Conservation (phyloP, 2,329 filamentous ascomycete genomes). For the Claviceps humidiphila region DNA sequence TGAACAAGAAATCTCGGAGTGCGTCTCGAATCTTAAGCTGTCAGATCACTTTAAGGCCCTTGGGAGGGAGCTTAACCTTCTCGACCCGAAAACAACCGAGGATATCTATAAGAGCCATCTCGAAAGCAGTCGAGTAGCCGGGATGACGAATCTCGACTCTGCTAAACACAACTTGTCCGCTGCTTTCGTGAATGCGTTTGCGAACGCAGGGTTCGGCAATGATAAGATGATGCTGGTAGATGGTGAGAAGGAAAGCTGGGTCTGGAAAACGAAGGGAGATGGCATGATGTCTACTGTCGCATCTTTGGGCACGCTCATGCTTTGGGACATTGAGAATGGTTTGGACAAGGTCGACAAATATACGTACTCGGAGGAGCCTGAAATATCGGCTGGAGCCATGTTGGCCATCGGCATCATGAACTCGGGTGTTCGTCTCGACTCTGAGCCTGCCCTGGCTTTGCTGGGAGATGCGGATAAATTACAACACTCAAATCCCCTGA, state of each 20-base stretch:
- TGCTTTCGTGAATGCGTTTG: conserved; percentile 92
- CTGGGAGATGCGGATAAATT: conserved; percentile 71
- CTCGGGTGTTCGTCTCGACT: conserved; percentile 77
- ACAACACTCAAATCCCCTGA: conserved; percentile 60
- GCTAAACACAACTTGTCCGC: conserved; percentile 91
- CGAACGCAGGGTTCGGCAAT: conserved; percentile 87
- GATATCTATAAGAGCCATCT: conserved; percentile 99
- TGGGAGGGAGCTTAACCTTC: conserved; percentile 89
- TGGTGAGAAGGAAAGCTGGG: conserved; percentile 81
- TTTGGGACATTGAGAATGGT: conserved; percentile 89
- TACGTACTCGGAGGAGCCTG: conserved; percentile 67
- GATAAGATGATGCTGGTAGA: conserved; percentile 97
- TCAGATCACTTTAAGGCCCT: conserved; percentile 88
- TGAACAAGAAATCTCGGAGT: conserved; percentile 64
- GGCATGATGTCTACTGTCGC: conserved; percentile 96
- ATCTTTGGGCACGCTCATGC: conserved; percentile 77
- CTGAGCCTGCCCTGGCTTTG: conserved; percentile 79
- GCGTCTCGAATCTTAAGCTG: conserved; percentile 74
- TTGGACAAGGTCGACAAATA: conserved; percentile 91
- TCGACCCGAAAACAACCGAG: conserved; percentile 92
- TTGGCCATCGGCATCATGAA: conserved; percentile 94
- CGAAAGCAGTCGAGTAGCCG: conserved; percentile 84
- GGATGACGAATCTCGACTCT: conserved; percentile 89
- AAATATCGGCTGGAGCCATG: conserved; percentile 80
- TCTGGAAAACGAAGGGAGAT: conserved; percentile 98